phyloP scores from a whole-genome alignment of 768 basidiomycete genomes.

The Hygrophorus russula region DNA sequence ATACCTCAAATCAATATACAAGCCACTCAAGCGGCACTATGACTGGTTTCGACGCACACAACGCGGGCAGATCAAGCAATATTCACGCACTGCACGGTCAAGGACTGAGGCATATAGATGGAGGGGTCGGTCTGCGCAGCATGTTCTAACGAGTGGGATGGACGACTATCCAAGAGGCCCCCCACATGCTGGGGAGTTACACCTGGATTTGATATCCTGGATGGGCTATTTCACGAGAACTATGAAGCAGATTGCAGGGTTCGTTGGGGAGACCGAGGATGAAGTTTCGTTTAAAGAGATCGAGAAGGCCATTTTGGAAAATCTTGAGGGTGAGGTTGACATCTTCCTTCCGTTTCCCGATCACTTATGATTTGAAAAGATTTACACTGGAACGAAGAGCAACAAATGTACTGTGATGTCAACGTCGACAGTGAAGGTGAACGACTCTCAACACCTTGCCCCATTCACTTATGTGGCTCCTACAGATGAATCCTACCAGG shows the following conservation, averaged over 20 bases:
- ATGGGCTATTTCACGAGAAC: conserved; percentile 93
- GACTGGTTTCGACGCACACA: conserved; percentile 96
- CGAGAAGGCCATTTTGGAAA: conserved; percentile 70
- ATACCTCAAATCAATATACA: conserved; percentile 75
- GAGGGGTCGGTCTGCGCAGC: conserved; percentile 78
- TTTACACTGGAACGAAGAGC: conserved; percentile 85
- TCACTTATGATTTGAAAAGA: conserved; percentile 32
- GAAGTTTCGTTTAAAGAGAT: conserved; percentile 63
- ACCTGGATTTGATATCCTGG: conserved; percentile 91
- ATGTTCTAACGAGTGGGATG: conserved; percentile 91
- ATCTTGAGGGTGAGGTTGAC: conserved; percentile 60
- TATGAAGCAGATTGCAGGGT: conserved; percentile 84
- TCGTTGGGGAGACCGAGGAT: conserved; percentile 81
- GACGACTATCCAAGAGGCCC: conserved; percentile 93
- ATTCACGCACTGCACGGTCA: conserved; percentile 74
- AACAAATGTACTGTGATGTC: conserved; percentile 90
- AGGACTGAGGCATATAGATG: conserved; percentile 87
- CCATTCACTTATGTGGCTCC: background rate
- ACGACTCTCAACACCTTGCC: conserved; percentile 7
- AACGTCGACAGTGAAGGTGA: conserved; percentile 77
- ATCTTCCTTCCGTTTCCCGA: background rate
- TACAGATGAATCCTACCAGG: conserved; percentile 81
- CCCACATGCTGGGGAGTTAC: conserved; percentile 85
- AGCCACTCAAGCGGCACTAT: conserved; percentile 80
- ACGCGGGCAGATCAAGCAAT: conserved; percentile 88